phyloP scores from a whole-genome alignment of 768 basidiomycete species.

The Solioccasus polychromus region DNA sequence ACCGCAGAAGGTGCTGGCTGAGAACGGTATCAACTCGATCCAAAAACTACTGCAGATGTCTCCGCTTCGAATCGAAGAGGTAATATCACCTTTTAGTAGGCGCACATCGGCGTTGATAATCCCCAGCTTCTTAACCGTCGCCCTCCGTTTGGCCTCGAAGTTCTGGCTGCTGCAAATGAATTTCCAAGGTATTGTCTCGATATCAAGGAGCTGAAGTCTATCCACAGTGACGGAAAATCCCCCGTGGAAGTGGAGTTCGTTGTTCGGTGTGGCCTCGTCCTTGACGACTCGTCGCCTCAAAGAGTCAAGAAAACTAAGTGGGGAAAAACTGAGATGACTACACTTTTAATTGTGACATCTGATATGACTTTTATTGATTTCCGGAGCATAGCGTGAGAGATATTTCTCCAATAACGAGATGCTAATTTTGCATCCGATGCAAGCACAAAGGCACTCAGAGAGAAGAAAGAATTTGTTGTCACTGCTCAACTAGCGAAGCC shows the following conservation, averaged over 20 bases:
- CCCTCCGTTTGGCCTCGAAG: slow-evolving; percentile 69
- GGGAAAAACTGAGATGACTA: slow-evolving; percentile 56
- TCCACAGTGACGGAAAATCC: slow-evolving; percentile 40
- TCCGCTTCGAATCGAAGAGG: slow-evolving; percentile 62
- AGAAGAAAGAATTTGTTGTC: slow-evolving; percentile 58
- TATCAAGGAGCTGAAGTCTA: slow-evolving; percentile 46
- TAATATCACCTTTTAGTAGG: slow-evolving; percentile 22
- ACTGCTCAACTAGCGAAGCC: slow-evolving; percentile 64
- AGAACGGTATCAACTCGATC: slow-evolving; percentile 68
- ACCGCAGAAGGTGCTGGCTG: slow-evolving; percentile 62
- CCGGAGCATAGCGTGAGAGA: slow-evolving; percentile 66
- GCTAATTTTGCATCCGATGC: slow-evolving; percentile 6
- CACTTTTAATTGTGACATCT: slow-evolving; percentile 71
- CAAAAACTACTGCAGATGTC: slow-evolving; percentile 52
- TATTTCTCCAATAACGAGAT: neutral
- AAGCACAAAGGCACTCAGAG: slow-evolving; percentile 68
- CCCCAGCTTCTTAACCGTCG: slow-evolving; percentile 69
- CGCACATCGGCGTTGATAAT: slow-evolving; percentile 4
- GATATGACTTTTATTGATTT: slow-evolving; percentile 77
- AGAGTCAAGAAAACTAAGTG: slow-evolving; percentile 45
- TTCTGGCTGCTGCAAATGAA: slow-evolving; percentile 57
- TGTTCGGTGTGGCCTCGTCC: slow-evolving; percentile 53
- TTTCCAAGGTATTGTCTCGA: slow-evolving; percentile 63
- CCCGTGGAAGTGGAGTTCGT: slow-evolving; percentile 57
- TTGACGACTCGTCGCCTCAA: slow-evolving; percentile 32